These are phyloP conservation scores for Termitomyces titanicus DNA, from an alignment of 768 basidiomycete species.

Conservation along the genomic window DNA sequence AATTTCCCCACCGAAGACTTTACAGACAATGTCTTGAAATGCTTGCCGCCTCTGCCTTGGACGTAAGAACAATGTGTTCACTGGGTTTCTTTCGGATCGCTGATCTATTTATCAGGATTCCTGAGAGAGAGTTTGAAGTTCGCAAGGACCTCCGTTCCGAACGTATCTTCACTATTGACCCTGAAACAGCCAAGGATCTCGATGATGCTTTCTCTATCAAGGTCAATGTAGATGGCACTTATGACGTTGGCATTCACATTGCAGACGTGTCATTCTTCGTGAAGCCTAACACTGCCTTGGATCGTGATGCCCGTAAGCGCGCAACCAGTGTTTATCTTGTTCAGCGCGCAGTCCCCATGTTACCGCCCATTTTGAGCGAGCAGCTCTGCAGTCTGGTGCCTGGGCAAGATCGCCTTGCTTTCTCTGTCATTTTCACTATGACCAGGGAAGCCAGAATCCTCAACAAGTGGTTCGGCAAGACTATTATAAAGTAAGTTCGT, in stretches of 20 bases:
- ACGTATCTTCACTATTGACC: slow-evolving; percentile 92
- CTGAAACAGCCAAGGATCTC: slow-evolving; percentile 82
- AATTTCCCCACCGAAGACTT: slow-evolving; percentile 99
- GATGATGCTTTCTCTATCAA: slow-evolving; percentile 95
- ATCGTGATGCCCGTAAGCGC: slow-evolving; percentile 95
- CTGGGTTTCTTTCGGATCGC: not conserved
- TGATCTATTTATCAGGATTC: slow-evolving; percentile 50
- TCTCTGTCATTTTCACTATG: slow-evolving; percentile 87
- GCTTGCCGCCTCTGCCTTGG: slow-evolving; percentile 95
- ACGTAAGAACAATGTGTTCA: slow-evolving; percentile 45
- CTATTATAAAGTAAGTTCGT: slow-evolving; percentile 73
- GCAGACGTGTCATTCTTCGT: slow-evolving; percentile 96
- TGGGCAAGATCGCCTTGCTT: slow-evolving; percentile 85
- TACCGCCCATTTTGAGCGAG: slow-evolving; percentile 91
- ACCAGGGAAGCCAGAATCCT: slow-evolving; percentile 76
- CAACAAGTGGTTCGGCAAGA: slow-evolving; percentile 92
- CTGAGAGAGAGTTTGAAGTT: slow-evolving; percentile 82
- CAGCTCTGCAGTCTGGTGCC: slow-evolving; percentile 90
- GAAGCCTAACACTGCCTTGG: slow-evolving; percentile 93
- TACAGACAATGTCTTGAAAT: slow-evolving; percentile 91
- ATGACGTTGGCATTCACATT: slow-evolving; percentile 91
- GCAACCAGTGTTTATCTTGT: slow-evolving; percentile 97
- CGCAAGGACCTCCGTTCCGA: slow-evolving; percentile 86
- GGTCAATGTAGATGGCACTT: slow-evolving; percentile 87
- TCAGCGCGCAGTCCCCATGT: slow-evolving; percentile 95